Conservation (phyloP, 352 stramenopile genomes). For the Phytophthora multivora region DNA sequence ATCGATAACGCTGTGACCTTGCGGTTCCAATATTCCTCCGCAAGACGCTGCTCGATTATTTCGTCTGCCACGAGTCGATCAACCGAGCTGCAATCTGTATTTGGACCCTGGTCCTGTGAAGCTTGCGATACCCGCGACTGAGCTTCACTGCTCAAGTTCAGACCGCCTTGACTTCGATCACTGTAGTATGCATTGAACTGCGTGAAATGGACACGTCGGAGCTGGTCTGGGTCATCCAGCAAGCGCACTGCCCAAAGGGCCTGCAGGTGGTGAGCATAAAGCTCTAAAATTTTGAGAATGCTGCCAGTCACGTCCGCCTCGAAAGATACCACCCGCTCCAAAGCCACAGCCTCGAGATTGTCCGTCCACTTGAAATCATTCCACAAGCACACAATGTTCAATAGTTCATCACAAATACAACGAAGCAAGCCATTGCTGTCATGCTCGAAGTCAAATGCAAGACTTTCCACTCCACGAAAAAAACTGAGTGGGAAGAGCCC, state of each 20-base stretch:
- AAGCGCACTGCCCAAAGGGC: slow-evolving; percentile 59
- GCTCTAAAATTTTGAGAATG: slow-evolving; percentile 66
- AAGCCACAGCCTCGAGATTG: slow-evolving; percentile 45
- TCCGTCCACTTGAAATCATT: slow-evolving; percentile 83
- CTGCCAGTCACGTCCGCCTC: slow-evolving; percentile 61
- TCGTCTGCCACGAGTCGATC: slow-evolving; percentile 24
- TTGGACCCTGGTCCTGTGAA: background rate
- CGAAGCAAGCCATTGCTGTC: slow-evolving; percentile 63
- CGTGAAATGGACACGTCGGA: slow-evolving; percentile 62
- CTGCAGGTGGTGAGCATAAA: slow-evolving; percentile 62
- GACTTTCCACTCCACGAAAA: slow-evolving; percentile 45
- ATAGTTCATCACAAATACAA: slow-evolving; percentile 73
- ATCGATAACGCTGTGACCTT: slow-evolving; percentile 35
- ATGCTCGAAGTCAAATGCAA: slow-evolving; percentile 69
- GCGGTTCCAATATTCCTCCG: slow-evolving; percentile 49
- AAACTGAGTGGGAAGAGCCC: slow-evolving; percentile 47
- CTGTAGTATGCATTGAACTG: slow-evolving; percentile 80
- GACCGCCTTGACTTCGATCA: slow-evolving; percentile 42
- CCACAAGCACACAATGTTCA: slow-evolving; percentile 77
- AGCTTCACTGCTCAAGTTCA: slow-evolving; percentile 12
- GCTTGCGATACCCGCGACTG: slow-evolving; percentile 5
- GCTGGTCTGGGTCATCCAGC: slow-evolving; percentile 45
- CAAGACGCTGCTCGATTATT: slow-evolving; percentile 36
- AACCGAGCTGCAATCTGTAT: background rate
- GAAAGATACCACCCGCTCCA: slow-evolving; percentile 64